Conservation (phyloP, 768 basidiomycete genomes). For the Rhodotorula taiwanensis region DNA sequence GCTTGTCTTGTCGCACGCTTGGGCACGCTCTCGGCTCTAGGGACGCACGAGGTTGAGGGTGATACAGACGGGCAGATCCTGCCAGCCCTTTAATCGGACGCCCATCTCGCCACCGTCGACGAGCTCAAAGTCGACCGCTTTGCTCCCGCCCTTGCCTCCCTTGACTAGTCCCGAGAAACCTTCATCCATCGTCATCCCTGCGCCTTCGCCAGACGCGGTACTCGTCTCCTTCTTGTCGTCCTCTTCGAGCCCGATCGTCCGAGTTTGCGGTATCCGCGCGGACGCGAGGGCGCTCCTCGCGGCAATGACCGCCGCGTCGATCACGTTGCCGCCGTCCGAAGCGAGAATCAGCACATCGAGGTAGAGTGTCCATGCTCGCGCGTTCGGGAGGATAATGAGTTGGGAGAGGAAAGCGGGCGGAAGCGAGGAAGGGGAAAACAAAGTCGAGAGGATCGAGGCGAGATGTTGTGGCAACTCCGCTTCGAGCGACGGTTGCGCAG, state of each 20-base stretch:
- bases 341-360: constrained; percentile 68
- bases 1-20: too few relatives aligned
- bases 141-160: constrained; percentile 49
- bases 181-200: constrained; percentile 38
- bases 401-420: constrained; percentile 50
- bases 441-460: constrained; percentile 27
- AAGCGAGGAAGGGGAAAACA: constrained; percentile 56
- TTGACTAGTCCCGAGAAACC: constrained; percentile 58
- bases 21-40: too few relatives aligned
- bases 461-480: constrained; percentile 52
- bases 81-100: constrained; percentile 56
- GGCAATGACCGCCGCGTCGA: constrained; percentile 72
- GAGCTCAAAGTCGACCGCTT: constrained; percentile 73
- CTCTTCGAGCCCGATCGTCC: constrained; percentile 56
- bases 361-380: constrained; percentile 68
- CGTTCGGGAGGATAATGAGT: constrained; percentile 53
- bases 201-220: not conserved
- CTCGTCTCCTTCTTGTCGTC: not conserved
- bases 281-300: constrained; percentile 73
- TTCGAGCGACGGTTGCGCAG: constrained; percentile 66
- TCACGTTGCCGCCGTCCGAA: constrained; percentile 43
- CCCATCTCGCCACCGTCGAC: constrained; percentile 73
- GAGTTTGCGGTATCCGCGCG: constrained; percentile 68
- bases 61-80: constrained; percentile 66
- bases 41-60: constrained; percentile 67